Evolutionary conservation across 2,329 filamentous ascomycete genomes (phyloP).

Genomic region (Lanzia echinophila): DNA sequence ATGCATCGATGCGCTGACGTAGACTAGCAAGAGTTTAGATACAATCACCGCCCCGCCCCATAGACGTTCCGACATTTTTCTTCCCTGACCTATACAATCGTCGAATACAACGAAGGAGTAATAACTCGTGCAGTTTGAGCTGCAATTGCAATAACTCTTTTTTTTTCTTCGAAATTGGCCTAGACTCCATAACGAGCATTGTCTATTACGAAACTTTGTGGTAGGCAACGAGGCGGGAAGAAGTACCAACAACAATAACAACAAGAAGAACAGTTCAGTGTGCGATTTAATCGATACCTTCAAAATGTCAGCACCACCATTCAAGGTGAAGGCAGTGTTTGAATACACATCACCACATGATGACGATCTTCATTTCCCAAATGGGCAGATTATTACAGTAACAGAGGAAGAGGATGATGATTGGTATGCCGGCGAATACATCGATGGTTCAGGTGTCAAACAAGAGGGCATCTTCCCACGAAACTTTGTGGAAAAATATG

Average conservation of each 20-base stretch:
- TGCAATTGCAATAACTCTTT: not conserved
- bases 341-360: slow-evolving; percentile 91
- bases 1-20: slow-evolving; percentile 28
- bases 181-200: slow-evolving; percentile 1
- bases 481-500: slow-evolving; percentile 96
- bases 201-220: slow-evolving; percentile 3
- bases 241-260: slow-evolving; percentile 7
- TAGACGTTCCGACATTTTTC: slow-evolving; percentile 9
- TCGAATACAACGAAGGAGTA: not conserved
- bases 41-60: slow-evolving; percentile 25
- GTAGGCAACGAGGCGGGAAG: slow-evolving; percentile 7
- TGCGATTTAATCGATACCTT: not conserved
- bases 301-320: slow-evolving; percentile 63
- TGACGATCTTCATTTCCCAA: slow-evolving; percentile 82
- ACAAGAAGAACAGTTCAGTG: too few relatives aligned
- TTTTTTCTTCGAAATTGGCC: not conserved
- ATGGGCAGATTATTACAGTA: slow-evolving; percentile 88
- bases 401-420: slow-evolving; percentile 88
- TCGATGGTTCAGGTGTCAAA: slow-evolving; percentile 66
- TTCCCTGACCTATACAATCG: slow-evolving; percentile 13
- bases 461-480: slow-evolving; percentile 85
- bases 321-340: slow-evolving; percentile 93
- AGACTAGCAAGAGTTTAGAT: slow-evolving; percentile 26
- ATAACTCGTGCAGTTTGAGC: not conserved
- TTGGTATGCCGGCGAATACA: slow-evolving; percentile 88